Evolutionary conservation across 164 flowering plant genomes (phyloP).

Genomic region (Macadamia integrifolia): DNA sequence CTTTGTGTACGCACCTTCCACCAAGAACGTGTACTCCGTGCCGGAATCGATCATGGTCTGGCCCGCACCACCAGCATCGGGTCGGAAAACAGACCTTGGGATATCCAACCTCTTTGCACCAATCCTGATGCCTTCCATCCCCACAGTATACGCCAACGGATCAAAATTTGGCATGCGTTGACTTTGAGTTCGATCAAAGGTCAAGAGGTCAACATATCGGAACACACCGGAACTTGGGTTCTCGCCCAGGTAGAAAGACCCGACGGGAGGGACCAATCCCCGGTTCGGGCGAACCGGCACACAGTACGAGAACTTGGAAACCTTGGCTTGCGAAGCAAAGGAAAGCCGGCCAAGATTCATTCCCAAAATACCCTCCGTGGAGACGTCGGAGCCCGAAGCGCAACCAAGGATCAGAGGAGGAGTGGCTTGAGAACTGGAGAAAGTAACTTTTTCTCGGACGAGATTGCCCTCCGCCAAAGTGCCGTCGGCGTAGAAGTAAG

Average conservation of each 20-base stretch:
- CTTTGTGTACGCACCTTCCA: constrained; percentile 51
- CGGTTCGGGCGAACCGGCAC: constrained; percentile 29
- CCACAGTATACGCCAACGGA: constrained; percentile 53
- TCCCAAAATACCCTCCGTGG: constrained; percentile 71
- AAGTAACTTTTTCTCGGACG: constrained; percentile 51
- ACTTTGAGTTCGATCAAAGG: constrained; percentile 19
- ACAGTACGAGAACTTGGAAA: constrained; percentile 66
- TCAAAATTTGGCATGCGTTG: constrained; percentile 58
- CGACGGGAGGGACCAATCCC: constrained; percentile 21
- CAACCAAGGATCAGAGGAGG: constrained; percentile 70
- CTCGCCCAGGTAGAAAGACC: constrained; percentile 50
- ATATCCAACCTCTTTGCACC: constrained; percentile 42
- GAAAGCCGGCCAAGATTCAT: constrained; percentile 74
- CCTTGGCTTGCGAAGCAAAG: constrained; percentile 51
- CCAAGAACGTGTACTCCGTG: constrained; percentile 60
- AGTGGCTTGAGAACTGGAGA: constrained; percentile 37
- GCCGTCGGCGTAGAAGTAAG: constrained; percentile 83
- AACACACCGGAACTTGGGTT: constrained; percentile 51
- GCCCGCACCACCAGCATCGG: constrained; percentile 60
- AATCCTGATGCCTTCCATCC: constrained; percentile 47
- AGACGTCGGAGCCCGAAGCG: constrained; percentile 28
- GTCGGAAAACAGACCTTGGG: constrained; percentile 40
- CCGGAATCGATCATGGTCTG: constrained; percentile 82
- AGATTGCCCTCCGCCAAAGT: constrained; percentile 78
- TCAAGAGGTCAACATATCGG: constrained; percentile 38